Evolutionary conservation across 2,329 filamentous ascomycete genomes (phyloP).

Genomic region (Calonectria ilicicola): DNA sequence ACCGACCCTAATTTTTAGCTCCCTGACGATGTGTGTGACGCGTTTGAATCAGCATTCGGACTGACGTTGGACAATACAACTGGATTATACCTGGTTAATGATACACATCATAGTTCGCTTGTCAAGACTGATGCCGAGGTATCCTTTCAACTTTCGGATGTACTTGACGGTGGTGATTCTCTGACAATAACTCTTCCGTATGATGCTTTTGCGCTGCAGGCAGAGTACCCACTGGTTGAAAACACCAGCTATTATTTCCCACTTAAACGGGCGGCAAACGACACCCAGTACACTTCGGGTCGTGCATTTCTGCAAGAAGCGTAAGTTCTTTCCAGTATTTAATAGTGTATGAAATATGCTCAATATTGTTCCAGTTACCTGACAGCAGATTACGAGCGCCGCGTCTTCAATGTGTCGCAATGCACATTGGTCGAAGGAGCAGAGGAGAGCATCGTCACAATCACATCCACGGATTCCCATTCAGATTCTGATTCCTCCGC

Average conservation of each 20-base stretch:
- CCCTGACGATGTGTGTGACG: not conserved
- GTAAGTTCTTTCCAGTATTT: not conserved
- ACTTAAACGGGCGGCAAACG: conserved; percentile 25
- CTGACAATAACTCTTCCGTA: conserved; percentile 28
- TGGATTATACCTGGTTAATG: conserved; percentile 10
- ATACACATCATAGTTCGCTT: not conserved
- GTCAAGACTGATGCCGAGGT: not conserved
- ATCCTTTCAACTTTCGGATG: not conserved
- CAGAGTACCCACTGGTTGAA: conserved; percentile 20
- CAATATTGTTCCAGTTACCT: not conserved
- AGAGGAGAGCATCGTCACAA: not conserved
- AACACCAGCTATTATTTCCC: conserved; percentile 28
- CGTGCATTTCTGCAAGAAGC: conserved; percentile 30
- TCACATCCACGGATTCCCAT: not conserved
- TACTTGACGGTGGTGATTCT: not conserved
- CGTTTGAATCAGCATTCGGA: conserved; percentile 5
- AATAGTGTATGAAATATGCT: not conserved
- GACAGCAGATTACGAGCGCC: conserved; percentile 31
- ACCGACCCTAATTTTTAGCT: conserved; percentile 10
- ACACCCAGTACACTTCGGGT: conserved; percentile 29
- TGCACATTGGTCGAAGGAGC: conserved; percentile 1
- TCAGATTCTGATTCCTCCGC: not conserved
- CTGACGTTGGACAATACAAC: conserved; percentile 2
- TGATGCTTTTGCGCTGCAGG: conserved; percentile 27
- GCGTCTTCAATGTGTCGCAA: conserved; percentile 21